Conservation (phyloP, 441 rosid species). For the Melastoma candidum region DNA sequence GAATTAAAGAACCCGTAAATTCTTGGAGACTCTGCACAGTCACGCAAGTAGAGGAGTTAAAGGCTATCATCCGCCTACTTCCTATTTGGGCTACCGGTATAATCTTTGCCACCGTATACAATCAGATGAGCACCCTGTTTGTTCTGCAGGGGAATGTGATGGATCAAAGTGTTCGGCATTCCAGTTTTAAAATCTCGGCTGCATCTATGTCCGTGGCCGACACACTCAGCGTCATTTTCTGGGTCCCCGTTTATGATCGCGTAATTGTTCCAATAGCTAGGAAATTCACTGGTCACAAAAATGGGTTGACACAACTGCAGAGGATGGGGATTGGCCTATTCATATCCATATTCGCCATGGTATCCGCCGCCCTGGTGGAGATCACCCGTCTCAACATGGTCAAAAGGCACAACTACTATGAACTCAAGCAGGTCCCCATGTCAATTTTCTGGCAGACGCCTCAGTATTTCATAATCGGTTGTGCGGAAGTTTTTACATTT, state of each 20-base stretch:
- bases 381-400: constrained; percentile 6
- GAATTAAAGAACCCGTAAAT: background rate
- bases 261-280: constrained; percentile 11
- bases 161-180: background rate
- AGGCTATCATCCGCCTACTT: constrained; percentile 9
- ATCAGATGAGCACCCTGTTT: constrained; percentile 6
- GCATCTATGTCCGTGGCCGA: constrained; percentile 10
- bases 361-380: constrained; percentile 9
- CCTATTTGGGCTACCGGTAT: constrained; percentile 13
- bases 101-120: constrained; percentile 3
- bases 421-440: constrained; percentile 2
- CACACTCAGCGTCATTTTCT: constrained; percentile 13
- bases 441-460: constrained; percentile 14
- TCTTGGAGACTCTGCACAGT: constrained; percentile 16
- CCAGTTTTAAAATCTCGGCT: constrained; percentile 1
- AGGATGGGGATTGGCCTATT: constrained; percentile 12
- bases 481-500: constrained; percentile 13
- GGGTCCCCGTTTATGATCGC: constrained; percentile 13
- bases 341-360: constrained; percentile 11
- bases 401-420: constrained; percentile 11
- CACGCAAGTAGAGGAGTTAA: constrained; percentile 15
- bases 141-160: constrained; percentile 7
- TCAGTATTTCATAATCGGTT: constrained; percentile 11
- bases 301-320: background rate
- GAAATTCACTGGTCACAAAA: constrained; percentile 8